Conservation (phyloP, 2,329 filamentous ascomycete species). For the Fusarium algeriense region DNA sequence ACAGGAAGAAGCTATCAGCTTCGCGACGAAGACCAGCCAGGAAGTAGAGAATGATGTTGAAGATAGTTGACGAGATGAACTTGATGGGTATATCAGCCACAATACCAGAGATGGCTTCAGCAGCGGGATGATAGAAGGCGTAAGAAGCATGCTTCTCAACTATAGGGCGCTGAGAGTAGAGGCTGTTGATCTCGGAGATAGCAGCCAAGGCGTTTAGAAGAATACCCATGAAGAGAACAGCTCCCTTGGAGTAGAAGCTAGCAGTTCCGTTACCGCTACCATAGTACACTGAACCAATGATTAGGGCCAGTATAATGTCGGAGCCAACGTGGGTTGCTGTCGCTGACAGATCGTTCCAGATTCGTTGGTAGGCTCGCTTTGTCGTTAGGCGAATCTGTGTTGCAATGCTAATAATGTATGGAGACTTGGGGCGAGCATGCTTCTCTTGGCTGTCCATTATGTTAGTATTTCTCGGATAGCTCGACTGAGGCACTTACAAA, state of each 20-base stretch:
- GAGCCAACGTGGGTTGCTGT: slow-evolving; percentile 60
- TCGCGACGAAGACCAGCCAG: slow-evolving; percentile 66
- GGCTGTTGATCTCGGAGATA: slow-evolving; percentile 65
- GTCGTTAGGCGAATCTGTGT: slow-evolving; percentile 67
- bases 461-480: fast-evolving
- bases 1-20: slow-evolving; percentile 80
- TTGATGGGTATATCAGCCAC: slow-evolving; percentile 70
- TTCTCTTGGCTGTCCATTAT: slow-evolving; percentile 58
- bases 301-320: slow-evolving; percentile 68
- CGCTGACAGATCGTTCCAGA: slow-evolving; percentile 64
- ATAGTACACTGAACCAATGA: slow-evolving; percentile 72
- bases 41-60: slow-evolving; percentile 71
- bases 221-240: slow-evolving; percentile 70
- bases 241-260: slow-evolving; percentile 67
- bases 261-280: slow-evolving; percentile 61
- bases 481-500: background rate
- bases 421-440: slow-evolving; percentile 65
- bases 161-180: slow-evolving; percentile 61
- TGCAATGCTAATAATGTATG: slow-evolving; percentile 67
- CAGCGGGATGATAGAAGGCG: slow-evolving; percentile 64
- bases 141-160: slow-evolving; percentile 64
- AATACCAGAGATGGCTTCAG: slow-evolving; percentile 67
- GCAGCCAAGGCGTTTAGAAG: slow-evolving; percentile 70
- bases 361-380: slow-evolving; percentile 63
- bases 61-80: slow-evolving; percentile 61